Percentiles rank a stretch among this genome's conserved stretches.
phyloP scores from a whole-genome alignment of 768 basidiomycete species.

The Agaricus blazei region DNA sequence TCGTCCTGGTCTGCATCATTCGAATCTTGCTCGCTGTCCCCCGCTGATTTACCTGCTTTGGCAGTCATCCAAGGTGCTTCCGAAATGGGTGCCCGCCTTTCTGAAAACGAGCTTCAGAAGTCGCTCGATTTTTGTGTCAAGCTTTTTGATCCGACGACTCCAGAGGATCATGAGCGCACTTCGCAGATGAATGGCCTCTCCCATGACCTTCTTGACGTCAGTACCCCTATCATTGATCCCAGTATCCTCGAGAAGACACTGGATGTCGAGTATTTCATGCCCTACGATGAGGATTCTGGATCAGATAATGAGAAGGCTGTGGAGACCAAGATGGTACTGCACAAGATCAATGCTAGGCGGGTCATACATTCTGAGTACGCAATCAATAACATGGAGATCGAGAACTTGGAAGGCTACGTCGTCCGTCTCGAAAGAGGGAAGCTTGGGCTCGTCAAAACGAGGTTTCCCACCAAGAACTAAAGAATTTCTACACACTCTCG shows the following conservation, averaged over 20 bases:
- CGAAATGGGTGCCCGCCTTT: constrained; percentile 68
- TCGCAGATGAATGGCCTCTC: constrained; percentile 20
- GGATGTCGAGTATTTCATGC: constrained; percentile 19
- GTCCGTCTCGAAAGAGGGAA: constrained; percentile 50
- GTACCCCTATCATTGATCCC: constrained; percentile 42
- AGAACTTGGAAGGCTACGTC: constrained; percentile 54
- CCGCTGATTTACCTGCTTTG: not conserved
- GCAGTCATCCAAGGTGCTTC: constrained; percentile 78
- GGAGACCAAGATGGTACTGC: constrained; percentile 50
- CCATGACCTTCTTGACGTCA: constrained; percentile 49
- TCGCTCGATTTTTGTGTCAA: constrained; percentile 76
- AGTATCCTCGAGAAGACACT: constrained; percentile 29
- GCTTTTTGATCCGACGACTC: constrained; percentile 65
- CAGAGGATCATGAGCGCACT: constrained; percentile 50
- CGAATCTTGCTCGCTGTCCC: not conserved
- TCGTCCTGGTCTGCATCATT: constrained; percentile 43
- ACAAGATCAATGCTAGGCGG: constrained; percentile 66
- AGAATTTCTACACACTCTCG: not conserved
- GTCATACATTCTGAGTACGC: constrained; percentile 66
- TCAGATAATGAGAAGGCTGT: constrained; percentile 31
- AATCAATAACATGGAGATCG: constrained; percentile 64
- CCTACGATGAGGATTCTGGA: constrained; percentile 14
- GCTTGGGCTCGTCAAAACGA: constrained; percentile 42
- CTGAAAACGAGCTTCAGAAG: constrained; percentile 67
- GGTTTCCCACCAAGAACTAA: not conserved